These are phyloP conservation scores for Cyberlindnera sargentensis DNA, from an alignment of 805 yeast genomes.

Conservation along the genomic window DNA sequence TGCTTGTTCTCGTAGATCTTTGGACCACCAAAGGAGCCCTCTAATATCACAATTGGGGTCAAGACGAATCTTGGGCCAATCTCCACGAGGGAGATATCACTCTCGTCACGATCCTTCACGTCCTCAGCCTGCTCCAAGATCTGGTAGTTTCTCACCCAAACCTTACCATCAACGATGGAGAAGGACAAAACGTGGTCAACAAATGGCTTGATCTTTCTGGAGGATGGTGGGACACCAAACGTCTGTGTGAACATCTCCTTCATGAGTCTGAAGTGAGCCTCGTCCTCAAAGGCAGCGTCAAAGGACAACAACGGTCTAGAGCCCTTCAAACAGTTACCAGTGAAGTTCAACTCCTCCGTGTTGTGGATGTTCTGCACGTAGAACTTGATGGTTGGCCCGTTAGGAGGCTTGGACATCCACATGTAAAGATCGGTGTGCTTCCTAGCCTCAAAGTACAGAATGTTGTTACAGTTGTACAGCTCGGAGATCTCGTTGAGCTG, in stretches of 20 bases:
- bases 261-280: conserved; percentile 63
- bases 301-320: conserved; percentile 91
- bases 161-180: conserved; percentile 83
- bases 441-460: conserved; percentile 90
- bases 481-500: conserved; percentile 95
- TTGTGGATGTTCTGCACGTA: conserved; percentile 94
- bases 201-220: conserved; percentile 91
- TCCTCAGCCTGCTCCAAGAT: conserved; percentile 60
- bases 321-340: conserved; percentile 93
- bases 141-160: conserved; percentile 95
- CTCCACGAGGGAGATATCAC: conserved; percentile 74
- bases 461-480: conserved; percentile 92
- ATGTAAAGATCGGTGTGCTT: conserved; percentile 92
- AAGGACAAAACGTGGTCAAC: conserved; percentile 93
- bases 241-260: conserved; percentile 77
- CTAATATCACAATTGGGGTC: conserved; percentile 84
- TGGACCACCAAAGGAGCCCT: conserved; percentile 97
- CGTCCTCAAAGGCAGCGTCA: conserved; percentile 67
- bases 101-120: conserved; percentile 45
- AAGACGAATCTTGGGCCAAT: conserved; percentile 95
- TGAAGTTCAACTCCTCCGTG: conserved; percentile 89
- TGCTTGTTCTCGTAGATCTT: conserved; percentile 95
- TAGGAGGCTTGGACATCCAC: conserved; percentile 95
- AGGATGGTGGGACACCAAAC: conserved; percentile 93
- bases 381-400: conserved; percentile 94